phyloP scores from a whole-genome alignment of 2,329 filamentous ascomycete genomes.

The Mycosphaerella sp. region DNA sequence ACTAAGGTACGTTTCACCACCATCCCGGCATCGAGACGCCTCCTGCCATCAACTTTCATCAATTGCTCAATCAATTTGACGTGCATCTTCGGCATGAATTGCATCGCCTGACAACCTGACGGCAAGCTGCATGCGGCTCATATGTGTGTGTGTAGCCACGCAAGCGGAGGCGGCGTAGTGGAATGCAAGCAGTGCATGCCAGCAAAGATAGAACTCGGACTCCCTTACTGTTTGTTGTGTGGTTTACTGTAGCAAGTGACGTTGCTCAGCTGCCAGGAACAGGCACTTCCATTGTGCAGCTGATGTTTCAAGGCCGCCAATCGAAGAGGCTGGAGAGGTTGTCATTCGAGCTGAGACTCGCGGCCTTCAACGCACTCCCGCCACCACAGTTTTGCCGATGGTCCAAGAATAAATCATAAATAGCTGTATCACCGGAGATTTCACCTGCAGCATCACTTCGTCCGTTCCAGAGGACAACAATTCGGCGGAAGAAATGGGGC shows the following conservation, averaged over 20 bases:
- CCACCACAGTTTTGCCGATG: no score
- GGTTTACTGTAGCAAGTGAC: no score
- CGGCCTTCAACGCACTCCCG: not conserved
- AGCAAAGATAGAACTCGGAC: conserved; percentile 7
- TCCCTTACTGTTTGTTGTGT: no score
- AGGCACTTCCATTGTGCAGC: conserved; percentile 5
- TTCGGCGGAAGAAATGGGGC: no score
- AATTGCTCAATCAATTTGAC: conserved; percentile 6
- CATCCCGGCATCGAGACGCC: conserved; percentile 9
- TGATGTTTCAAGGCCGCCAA: not conserved
- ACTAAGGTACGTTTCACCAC: conserved; percentile 12
- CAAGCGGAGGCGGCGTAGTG: conserved; percentile 1
- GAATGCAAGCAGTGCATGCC: not conserved
- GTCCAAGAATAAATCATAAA: no score
- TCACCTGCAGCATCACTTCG: no score
- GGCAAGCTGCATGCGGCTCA: not conserved
- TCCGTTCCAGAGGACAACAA: no score
- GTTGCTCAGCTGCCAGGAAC: conserved; percentile 3
- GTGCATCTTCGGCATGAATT: not conserved
- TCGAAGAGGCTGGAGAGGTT: conserved; percentile 2
- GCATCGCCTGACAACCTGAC: not conserved
- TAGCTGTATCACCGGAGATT: no score
- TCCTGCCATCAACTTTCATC: conserved; percentile 5
- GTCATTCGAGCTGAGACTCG: not conserved
- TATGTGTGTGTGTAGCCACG: conserved; percentile 6